Percentiles rank a stretch among this genome's conserved stretches.
Evolutionary conservation across 2,329 filamentous ascomycete genomes (phyloP).

Genomic region (Pezicula neosporulosa): DNA sequence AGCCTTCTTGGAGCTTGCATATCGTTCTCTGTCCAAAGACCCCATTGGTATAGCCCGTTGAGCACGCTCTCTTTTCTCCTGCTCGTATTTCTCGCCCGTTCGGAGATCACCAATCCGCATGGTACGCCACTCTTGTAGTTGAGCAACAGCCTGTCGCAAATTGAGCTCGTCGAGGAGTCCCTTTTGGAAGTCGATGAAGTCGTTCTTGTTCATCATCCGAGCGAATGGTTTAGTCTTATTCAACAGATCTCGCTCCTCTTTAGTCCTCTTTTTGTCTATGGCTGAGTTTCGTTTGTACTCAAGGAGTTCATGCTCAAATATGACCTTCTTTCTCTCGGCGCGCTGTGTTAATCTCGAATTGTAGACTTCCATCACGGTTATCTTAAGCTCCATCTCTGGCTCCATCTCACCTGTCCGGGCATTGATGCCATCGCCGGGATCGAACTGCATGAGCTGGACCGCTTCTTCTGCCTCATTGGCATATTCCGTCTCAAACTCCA

Average conservation of each 20-base stretch:
- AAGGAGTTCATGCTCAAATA: constrained; percentile 91
- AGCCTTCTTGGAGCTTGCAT: constrained; percentile 68
- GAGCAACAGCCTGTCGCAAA: constrained; percentile 80
- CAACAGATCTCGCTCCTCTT: constrained; percentile 87
- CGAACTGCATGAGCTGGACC: constrained; percentile 97
- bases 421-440: constrained; percentile 91
- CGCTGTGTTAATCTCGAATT: constrained; percentile 87
- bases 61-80: constrained; percentile 75
- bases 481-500: constrained; percentile 97
- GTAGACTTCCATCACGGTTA: constrained; percentile 98
- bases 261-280: constrained; percentile 89
- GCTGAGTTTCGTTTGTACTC: constrained; percentile 92
- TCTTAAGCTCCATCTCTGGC: constrained; percentile 94
- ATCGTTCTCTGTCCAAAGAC: constrained; percentile 76
- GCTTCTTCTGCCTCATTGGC: constrained; percentile 98
- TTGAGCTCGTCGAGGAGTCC: constrained; percentile 90
- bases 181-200: constrained; percentile 83
- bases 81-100: constrained; percentile 87
- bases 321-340: constrained; percentile 91
- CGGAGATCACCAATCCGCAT: constrained; percentile 81
- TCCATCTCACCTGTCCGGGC: constrained; percentile 80
- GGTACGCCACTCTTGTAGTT: constrained; percentile 91
- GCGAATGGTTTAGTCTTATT: constrained; percentile 96
- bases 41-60: constrained; percentile 70
- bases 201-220: constrained; percentile 90